Conservation (phyloP, 2,329 filamentous ascomycete genomes). For the Botrytis deweyae region DNA sequence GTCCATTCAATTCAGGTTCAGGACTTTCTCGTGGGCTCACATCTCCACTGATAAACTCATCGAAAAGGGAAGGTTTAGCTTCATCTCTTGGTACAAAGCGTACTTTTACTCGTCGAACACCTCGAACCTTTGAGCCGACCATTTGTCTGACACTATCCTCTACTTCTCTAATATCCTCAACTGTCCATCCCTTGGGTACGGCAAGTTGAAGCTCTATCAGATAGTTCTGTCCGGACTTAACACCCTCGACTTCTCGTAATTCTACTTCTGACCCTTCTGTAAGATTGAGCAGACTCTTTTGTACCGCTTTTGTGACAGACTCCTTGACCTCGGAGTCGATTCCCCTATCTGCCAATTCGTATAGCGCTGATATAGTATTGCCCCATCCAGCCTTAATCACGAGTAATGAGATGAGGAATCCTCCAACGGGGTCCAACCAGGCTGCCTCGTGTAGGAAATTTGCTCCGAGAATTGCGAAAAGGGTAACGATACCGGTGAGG, state of each 20-base stretch:
- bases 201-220: slow-evolving; percentile 85
- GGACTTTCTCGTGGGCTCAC: slow-evolving; percentile 57
- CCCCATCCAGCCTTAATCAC: slow-evolving; percentile 86
- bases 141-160: slow-evolving; percentile 72
- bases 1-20: slow-evolving; percentile 57
- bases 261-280: slow-evolving; percentile 59
- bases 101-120: slow-evolving; percentile 79
- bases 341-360: slow-evolving; percentile 87
- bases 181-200: slow-evolving; percentile 73
- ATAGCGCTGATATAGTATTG: slow-evolving; percentile 78
- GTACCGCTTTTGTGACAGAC: slow-evolving; percentile 66
- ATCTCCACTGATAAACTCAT: slow-evolving; percentile 74
- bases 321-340: slow-evolving; percentile 81
- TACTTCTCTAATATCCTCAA: slow-evolving; percentile 66
- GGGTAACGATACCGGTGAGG: slow-evolving; percentile 88
- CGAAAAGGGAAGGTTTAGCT: slow-evolving; percentile 58
- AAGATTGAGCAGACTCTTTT: slow-evolving; percentile 56
- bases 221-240: slow-evolving; percentile 97
- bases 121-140: slow-evolving; percentile 75
- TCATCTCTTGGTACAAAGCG: slow-evolving; percentile 75
- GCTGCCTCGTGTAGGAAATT: slow-evolving; percentile 82
- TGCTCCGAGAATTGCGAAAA: slow-evolving; percentile 83
- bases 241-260: slow-evolving; percentile 76
- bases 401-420: slow-evolving; percentile 87
- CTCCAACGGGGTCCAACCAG: slow-evolving; percentile 93